These are phyloP conservation scores for Basidiobolus meristosporus DNA, from an alignment of 371 early-diverging fungal genomes.

Conservation along the genomic window DNA sequence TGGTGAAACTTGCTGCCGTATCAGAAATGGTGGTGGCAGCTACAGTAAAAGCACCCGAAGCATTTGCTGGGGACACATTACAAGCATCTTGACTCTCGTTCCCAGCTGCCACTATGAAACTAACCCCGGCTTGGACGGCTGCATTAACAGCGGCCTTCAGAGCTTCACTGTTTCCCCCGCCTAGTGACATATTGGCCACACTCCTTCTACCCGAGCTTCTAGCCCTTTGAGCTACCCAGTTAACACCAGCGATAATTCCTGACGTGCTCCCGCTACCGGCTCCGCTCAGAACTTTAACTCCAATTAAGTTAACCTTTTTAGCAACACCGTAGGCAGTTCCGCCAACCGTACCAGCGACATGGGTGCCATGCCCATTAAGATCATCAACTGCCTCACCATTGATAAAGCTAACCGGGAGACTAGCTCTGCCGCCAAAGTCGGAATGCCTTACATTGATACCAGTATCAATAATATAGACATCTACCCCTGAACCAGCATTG, in stretches of 20 bases:
- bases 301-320: slow-evolving; percentile 23
- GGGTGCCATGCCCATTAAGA: too few species aligned
- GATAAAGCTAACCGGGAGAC: slow-evolving; percentile 9
- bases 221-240: too few species aligned
- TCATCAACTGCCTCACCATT: too few species aligned
- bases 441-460: slow-evolving; percentile 21
- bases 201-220: too few species aligned
- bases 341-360: slow-evolving; percentile 25
- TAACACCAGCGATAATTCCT: too few species aligned
- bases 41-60: slow-evolving; percentile 29
- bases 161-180: slow-evolving; percentile 13
- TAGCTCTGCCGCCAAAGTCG: slow-evolving; percentile 26
- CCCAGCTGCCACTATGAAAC: slow-evolving; percentile 45
- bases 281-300: slow-evolving; percentile 35
- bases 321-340: slow-evolving; percentile 50
- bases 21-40: slow-evolving; percentile 42
- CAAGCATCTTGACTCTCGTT: slow-evolving; percentile 29
- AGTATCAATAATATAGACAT: slow-evolving; percentile 37
- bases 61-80: slow-evolving; percentile 36
- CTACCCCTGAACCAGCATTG: slow-evolving; percentile 12
- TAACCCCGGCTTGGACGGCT: slow-evolving; percentile 13
- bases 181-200: too few species aligned
- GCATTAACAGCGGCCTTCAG: slow-evolving; percentile 14
- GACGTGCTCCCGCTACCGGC: slow-evolving; percentile 30
- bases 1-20: too few species aligned